Evolutionary conservation across 768 basidiomycete genomes (phyloP).

Genomic region (Stropharia rugosoannulata): DNA sequence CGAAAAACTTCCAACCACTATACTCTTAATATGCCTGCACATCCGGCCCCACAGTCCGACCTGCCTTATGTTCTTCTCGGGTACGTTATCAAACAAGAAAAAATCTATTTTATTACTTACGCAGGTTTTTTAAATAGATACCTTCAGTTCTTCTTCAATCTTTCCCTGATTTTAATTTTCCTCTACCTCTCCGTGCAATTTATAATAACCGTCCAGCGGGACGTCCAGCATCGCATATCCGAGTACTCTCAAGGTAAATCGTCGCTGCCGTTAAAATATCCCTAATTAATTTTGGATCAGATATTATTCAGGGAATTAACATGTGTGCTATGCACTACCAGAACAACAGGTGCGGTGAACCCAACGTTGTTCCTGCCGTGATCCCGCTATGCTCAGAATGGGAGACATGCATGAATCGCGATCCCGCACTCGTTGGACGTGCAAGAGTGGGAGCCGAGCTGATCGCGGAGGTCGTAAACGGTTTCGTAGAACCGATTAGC

Average conservation of each 20-base stretch:
- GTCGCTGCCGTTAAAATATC: not conserved
- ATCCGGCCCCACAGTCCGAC: constrained; percentile 55
- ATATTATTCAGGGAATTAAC: constrained; percentile 91
- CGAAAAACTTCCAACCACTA: constrained; percentile 76
- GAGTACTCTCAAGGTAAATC: constrained; percentile 86
- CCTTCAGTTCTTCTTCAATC: constrained; percentile 92
- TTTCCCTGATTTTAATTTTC: constrained; percentile 77
- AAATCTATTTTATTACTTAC: not conserved
- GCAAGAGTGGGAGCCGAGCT: constrained; percentile 92
- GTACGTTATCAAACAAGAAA: constrained; percentile 42
- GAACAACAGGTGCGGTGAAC: constrained; percentile 73
- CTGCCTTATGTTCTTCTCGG: constrained; percentile 83
- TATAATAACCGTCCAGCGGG: constrained; percentile 85
- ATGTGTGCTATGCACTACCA: constrained; percentile 80
- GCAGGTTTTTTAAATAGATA: constrained; percentile 51
- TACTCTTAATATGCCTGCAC: constrained; percentile 76
- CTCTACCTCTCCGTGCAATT: constrained; percentile 86
- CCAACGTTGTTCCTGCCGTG: constrained; percentile 83
- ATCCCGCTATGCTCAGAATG: constrained; percentile 81
- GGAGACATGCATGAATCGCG: constrained; percentile 95
- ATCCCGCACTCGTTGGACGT: constrained; percentile 86
- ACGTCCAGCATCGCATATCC: constrained; percentile 83
- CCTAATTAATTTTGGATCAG: constrained; percentile 33
- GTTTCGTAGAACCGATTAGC: constrained; percentile 95
- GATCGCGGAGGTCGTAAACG: constrained; percentile 93